Base-by-base conservation (phyloP, 768 basidiomycete genomes). In the Kockovaella imperatae region DNA sequence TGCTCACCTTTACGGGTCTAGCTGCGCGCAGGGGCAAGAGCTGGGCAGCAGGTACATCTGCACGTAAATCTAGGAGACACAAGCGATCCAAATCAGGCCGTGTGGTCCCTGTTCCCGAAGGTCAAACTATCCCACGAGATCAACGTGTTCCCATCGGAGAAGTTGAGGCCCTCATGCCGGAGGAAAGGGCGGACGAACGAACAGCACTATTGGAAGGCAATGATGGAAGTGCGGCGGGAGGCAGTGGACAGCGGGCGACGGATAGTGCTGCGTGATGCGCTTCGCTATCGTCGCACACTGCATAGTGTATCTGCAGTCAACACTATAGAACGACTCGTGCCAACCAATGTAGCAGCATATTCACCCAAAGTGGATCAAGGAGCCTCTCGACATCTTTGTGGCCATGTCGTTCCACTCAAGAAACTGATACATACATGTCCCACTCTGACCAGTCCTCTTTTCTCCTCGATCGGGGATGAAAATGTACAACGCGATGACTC, bases 21-120 rank as follows among this genome's bases (percentile, higher is more conserved):
- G 63, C 65, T n/a, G 69, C 68, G 14, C 52, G 68, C 8, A 42
- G 28, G 24, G 68, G 68, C 7, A 51, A 64, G 47, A 56, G 58
- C n/a, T 70, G 69, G 69, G 69, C 69, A 15, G 69, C 62, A 8
- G 69, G 69, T 6, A 67, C 59, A 49, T 66, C 66, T 4, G 66
- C 62, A 30, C 40, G 54, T 14, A 51, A 53, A 42, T 54, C 61
- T 25, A 48, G 62, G 20, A 43, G 59, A 50, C 66, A 70, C 45
- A 53, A 59, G n/a, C 54, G 68, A 25, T 67, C 68, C 7, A 48
- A 66, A 25, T 66, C 63, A 3, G 68, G 68, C 1, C 30, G 56
- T 21, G 66, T 66, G 32, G 64, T 70, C 1, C 51, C 56, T 15
- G 63, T 70, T 21, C 68, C 68, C 0, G 51, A 55, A 31, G 61